Base-by-base conservation (phyloP, 345 rosid species). In the Nasturtium officinale region DNA sequence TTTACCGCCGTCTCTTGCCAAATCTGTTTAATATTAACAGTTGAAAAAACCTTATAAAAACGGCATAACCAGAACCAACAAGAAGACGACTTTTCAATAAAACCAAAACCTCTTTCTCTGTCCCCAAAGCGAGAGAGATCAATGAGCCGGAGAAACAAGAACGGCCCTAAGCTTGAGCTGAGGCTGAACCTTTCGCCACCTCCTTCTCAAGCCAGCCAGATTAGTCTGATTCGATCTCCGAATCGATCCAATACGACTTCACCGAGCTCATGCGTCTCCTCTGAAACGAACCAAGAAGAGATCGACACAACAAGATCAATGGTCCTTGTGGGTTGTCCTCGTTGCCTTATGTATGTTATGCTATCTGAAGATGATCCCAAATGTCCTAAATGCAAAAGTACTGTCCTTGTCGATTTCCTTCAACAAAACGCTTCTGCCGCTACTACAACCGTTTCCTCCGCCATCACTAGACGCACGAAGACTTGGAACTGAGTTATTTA, bases 291-390 rank as follows among this genome's bases (percentile, higher is more conserved):
- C 85, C 86, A 80, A 16, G 91, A 90, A 17, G 87, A 83, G 43
- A 69, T 66, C 18, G 62, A 61, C 28, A 60, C 38, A 71, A 82
- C 87, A 9, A 82, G 89, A 1, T 89, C 98, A 55, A 95, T 95
- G 99, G 83, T 89, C n/a, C 90, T 95, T 8, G 98, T 90, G 2
- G 99, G 97, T 0, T 91, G 97, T 35, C 96, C 97, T 42, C 81
- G 96, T 66, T 91, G 97, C 56, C 86, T 87, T 71, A 86, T 91
- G 96, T 91, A 91, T 50, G 93, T 91, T 51, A 87, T 91, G 96
- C 85, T 91, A 4, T 84, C 96, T 0, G 89, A 89, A 46, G 85
- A 83, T 26, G 86, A 87, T 48, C 89, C 96, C 12, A 87, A 82
- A 58, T 91, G 97, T 77, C 97, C 91, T 38, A 87, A 82, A 75